Conservation (phyloP, 768 basidiomycete species). For the Agaricus subrufescens region DNA sequence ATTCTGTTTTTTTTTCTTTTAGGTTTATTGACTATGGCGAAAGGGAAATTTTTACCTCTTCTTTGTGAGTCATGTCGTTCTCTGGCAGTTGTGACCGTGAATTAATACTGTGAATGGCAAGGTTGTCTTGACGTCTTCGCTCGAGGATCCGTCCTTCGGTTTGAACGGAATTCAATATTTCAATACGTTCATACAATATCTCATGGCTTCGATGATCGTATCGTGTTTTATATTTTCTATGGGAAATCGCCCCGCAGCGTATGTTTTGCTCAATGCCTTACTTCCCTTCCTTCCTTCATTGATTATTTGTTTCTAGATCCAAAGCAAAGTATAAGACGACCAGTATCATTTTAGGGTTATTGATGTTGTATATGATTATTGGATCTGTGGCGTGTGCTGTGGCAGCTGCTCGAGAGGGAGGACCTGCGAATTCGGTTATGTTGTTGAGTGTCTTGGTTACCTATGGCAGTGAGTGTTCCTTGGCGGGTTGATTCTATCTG, state of each 20-base stretch:
- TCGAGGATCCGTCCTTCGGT: constrained; percentile 71
- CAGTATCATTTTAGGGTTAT: constrained; percentile 63
- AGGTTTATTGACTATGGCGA: background rate
- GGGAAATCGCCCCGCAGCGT: constrained; percentile 93
- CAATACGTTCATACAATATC: constrained; percentile 69
- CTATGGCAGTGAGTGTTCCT: constrained; percentile 57
- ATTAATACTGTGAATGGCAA: constrained; percentile 20
- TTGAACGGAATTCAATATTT: constrained; percentile 64
- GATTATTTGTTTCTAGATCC: constrained; percentile 35
- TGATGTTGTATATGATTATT: constrained; percentile 82
- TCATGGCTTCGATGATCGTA: constrained; percentile 81
- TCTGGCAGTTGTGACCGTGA: background rate
- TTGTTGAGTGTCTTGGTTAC: constrained; percentile 83
- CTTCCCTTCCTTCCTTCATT: background rate
- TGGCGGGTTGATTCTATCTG: background rate
- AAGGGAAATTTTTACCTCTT: constrained; percentile 95
- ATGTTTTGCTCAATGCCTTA: constrained; percentile 10
- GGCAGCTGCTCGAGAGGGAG: constrained; percentile 62
- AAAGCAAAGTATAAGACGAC: constrained; percentile 84
- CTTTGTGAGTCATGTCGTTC: constrained; percentile 55
- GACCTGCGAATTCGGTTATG: constrained; percentile 67
- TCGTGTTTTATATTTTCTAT: constrained; percentile 91
- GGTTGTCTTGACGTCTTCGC: constrained; percentile 84
- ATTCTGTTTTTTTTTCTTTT: background rate
- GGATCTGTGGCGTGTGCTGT: constrained; percentile 81